Conservation (phyloP, 2,329 filamentous ascomycete genomes). For the Fusarium guadeloupense region DNA sequence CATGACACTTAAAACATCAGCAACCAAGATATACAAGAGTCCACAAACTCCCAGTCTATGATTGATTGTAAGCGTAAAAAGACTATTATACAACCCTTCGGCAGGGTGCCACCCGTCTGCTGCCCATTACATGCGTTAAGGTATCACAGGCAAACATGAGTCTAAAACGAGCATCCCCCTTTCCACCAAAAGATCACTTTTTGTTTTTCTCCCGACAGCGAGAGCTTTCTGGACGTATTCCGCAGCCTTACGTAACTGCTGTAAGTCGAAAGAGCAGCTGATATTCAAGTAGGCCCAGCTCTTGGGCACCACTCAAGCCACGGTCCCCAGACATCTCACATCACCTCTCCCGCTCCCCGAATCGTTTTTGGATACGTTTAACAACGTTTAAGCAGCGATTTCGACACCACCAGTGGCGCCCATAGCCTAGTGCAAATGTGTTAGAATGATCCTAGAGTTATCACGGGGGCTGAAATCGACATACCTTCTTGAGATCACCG, state of each 20-base stretch:
- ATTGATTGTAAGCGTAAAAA: conserved; percentile 40
- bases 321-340: conserved; percentile 21
- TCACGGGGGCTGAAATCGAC: neutral
- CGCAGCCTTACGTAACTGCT: conserved; percentile 31
- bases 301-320: conserved; percentile 35
- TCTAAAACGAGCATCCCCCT: conserved; percentile 34
- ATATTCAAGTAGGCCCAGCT: conserved; percentile 38
- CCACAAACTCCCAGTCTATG: conserved; percentile 38
- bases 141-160: conserved; percentile 41
- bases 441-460: conserved; percentile 46
- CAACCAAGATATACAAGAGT: conserved; percentile 20
- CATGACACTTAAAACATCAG: neutral
- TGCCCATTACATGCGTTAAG: conserved; percentile 38
- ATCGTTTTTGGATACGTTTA: conserved; percentile 3
- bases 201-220: conserved; percentile 28
- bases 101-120: conserved; percentile 39
- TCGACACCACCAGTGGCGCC: conserved; percentile 81
- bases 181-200: conserved; percentile 37
- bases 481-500: conserved; percentile 59
- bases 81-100: conserved; percentile 43
- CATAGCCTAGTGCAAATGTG: conserved; percentile 66
- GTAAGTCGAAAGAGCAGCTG: conserved; percentile 18
- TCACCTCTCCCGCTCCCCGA: conserved; percentile 12
- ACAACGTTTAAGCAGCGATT: conserved; percentile 55
- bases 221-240: conserved; percentile 28